Evolutionary conservation across 495 filamentous ascomycete genomes (phyloP).

Genomic region (Rostrohypoxylon terebratum): DNA sequence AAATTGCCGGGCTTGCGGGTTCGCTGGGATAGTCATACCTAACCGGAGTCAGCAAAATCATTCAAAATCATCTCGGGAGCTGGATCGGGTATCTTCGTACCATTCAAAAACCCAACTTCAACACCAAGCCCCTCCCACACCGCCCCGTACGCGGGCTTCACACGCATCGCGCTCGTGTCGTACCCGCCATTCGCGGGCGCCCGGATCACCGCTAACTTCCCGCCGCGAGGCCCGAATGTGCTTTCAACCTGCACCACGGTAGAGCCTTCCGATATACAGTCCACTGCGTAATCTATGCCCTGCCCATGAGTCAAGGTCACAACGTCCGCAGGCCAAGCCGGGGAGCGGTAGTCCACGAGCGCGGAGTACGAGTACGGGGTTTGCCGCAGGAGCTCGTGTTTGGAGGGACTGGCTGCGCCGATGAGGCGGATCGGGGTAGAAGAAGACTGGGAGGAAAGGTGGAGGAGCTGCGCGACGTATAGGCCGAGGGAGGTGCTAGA

Average conservation of each 20-base stretch:
- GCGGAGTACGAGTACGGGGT: conserved; percentile 58
- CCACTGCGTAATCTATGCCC: conserved; percentile 50
- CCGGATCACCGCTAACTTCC: conserved; percentile 50
- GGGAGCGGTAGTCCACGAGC: conserved; percentile 68
- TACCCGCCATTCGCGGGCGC: conserved; percentile 49
- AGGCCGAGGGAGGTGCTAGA: conserved; percentile 57
- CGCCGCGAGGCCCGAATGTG: conserved; percentile 15
- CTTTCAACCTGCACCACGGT: conserved; percentile 37
- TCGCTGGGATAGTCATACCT: conserved; percentile 28
- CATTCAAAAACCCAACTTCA: conserved; percentile 51
- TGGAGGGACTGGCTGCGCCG: conserved; percentile 50
- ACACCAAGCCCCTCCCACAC: conserved; percentile 59
- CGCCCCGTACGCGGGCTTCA: conserved; percentile 54
- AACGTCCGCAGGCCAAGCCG: conserved; percentile 64
- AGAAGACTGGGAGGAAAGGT: conserved; percentile 13
- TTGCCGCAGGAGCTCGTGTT: conserved; percentile 40
- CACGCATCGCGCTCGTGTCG: conserved; percentile 37
- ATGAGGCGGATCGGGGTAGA: conserved; percentile 47
- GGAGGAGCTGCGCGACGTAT: conserved; percentile 55
- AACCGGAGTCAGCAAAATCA: background rate
- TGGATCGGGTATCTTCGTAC: background rate
- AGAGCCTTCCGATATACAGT: conserved; percentile 57
- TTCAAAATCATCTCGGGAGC: too few species aligned
- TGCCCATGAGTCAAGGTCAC: conserved; percentile 46
- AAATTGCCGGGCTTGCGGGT: conserved; percentile 44